Evolutionary conservation across 768 basidiomycete genomes (phyloP).

Genomic region (Collybia nuda): DNA sequence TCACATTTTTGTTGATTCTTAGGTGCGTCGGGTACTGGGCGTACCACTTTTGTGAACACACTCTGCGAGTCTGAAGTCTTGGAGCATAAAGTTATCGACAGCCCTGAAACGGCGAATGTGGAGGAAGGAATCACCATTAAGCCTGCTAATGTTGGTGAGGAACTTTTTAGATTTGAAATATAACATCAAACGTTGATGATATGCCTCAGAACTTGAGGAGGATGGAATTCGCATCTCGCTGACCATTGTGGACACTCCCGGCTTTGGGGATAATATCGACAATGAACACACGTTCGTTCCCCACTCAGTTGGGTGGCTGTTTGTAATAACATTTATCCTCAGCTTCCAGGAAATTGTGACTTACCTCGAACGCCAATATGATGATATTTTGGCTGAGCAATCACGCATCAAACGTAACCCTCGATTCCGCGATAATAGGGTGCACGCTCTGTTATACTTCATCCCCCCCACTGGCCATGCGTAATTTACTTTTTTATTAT

Average conservation of each 20-base stretch:
- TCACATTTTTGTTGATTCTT: constrained; percentile 7
- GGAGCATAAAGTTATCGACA: constrained; percentile 61
- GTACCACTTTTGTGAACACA: constrained; percentile 92
- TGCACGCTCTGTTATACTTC: constrained; percentile 88
- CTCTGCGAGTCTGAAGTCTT: constrained; percentile 82
- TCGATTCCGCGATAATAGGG: constrained; percentile 85
- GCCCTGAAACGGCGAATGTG: constrained; percentile 70
- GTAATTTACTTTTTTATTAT: constrained; percentile 40
- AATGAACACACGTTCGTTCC: constrained; percentile 77
- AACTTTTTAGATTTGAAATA: not conserved
- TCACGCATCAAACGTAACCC: constrained; percentile 93
- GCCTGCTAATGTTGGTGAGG: constrained; percentile 75
- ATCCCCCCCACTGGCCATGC: constrained; percentile 86
- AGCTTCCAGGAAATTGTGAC: constrained; percentile 88
- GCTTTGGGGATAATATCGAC: constrained; percentile 90
- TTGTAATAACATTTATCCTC: constrained; percentile 7
- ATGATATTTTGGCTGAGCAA: constrained; percentile 85
- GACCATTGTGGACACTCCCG: constrained; percentile 90
- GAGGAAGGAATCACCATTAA: constrained; percentile 80
- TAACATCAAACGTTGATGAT: not conserved
- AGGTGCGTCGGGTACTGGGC: constrained; percentile 87
- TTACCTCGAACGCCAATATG: constrained; percentile 90
- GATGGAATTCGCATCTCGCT: constrained; percentile 88
- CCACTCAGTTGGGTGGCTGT: constrained; percentile 5
- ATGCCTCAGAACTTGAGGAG: constrained; percentile 75